Conservation (phyloP, 1,284 basidiomycete genomes). For the Cutaneotrichosporon sp. region DNA sequence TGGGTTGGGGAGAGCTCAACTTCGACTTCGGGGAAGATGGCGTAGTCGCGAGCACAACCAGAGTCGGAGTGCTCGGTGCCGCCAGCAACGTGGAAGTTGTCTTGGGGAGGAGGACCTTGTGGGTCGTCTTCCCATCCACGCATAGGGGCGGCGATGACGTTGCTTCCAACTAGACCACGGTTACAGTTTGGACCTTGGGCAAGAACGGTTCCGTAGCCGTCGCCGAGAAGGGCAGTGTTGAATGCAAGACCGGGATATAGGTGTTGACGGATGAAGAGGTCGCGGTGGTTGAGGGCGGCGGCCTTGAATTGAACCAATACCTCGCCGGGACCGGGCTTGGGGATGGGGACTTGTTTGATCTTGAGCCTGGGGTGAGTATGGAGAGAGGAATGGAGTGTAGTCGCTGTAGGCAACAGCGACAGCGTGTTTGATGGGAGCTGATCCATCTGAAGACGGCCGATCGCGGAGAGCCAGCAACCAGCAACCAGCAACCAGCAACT, state of each 20-base stretch:
- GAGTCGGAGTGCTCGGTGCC: conserved; percentile 19
- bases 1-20: conserved; percentile 24
- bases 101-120: conserved; percentile 14
- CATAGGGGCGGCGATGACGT: conserved; percentile 17
- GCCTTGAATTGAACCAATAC: conserved; percentile 18
- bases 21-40: conserved; percentile 17
- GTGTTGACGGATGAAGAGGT: conserved; percentile 26
- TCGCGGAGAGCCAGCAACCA: not conserved
- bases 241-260: conserved; percentile 25
- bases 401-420: no score
- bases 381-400: not conserved
- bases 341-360: conserved; percentile 19
- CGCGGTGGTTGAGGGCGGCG: conserved; percentile 28
- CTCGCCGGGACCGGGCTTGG: conserved; percentile 17
- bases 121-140: conserved; percentile 24
- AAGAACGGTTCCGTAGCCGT: conserved; percentile 21
- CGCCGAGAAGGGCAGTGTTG: conserved; percentile 18
- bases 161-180: conserved; percentile 5
- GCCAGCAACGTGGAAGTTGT: conserved; percentile 24
- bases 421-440: no score
- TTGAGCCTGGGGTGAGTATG: conserved; percentile 19
- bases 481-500: not conserved
- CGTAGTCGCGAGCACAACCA: conserved; percentile 24
- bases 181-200: conserved; percentile 13
- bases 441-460: no score